These are phyloP conservation scores for Ogataea naganishii DNA, from an alignment of 805 yeast species.

Conservation along the genomic window DNA sequence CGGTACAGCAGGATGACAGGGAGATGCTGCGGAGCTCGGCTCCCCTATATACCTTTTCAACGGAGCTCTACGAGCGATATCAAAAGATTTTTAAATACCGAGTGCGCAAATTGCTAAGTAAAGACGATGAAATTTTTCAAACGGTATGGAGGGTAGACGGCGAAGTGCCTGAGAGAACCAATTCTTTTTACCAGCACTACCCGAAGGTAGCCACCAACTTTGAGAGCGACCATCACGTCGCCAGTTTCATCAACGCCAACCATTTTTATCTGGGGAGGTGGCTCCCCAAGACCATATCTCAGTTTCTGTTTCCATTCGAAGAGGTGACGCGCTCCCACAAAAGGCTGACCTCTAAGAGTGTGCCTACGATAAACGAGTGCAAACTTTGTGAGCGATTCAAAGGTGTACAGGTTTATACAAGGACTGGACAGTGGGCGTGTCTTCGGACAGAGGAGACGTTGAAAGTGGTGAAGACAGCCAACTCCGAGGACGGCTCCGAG, in stretches of 20 bases:
- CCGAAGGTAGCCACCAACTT: slow-evolving; percentile 24
- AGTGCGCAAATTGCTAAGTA: slow-evolving; percentile 12
- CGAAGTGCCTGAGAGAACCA: slow-evolving; percentile 19
- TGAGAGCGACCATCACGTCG: slow-evolving; percentile 23
- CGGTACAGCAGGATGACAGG: slow-evolving; percentile 14
- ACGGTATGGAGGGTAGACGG: slow-evolving; percentile 19
- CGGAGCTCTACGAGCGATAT: slow-evolving; percentile 1
- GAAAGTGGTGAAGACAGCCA: too few species aligned
- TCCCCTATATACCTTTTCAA: slow-evolving; percentile 6
- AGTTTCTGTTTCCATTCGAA: slow-evolving; percentile 20
- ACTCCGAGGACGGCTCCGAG: too few species aligned
- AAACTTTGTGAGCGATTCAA: slow-evolving; percentile 16
- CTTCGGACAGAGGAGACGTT: slow-evolving; percentile 5
- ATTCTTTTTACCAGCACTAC: slow-evolving; percentile 21
- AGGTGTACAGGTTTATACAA: slow-evolving; percentile 20
- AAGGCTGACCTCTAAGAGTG: slow-evolving; percentile 18
- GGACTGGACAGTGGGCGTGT: slow-evolving; percentile 24
- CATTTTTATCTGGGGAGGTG: slow-evolving; percentile 25
- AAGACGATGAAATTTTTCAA: slow-evolving; percentile 19
- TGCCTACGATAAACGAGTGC: slow-evolving; percentile 24
- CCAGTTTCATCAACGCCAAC: slow-evolving; percentile 17
- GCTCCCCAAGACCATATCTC: slow-evolving; percentile 20
- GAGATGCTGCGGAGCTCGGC: slow-evolving; percentile 6
- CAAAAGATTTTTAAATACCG: slow-evolving; percentile 6
- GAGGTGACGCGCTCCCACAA: slow-evolving; percentile 6